A percentile compares a stretch with the other conserved stretches of the same genome.
Evolutionary conservation across 1,139 yeast species (phyloP).

Genomic region (Yamadazyma mexicana): DNA sequence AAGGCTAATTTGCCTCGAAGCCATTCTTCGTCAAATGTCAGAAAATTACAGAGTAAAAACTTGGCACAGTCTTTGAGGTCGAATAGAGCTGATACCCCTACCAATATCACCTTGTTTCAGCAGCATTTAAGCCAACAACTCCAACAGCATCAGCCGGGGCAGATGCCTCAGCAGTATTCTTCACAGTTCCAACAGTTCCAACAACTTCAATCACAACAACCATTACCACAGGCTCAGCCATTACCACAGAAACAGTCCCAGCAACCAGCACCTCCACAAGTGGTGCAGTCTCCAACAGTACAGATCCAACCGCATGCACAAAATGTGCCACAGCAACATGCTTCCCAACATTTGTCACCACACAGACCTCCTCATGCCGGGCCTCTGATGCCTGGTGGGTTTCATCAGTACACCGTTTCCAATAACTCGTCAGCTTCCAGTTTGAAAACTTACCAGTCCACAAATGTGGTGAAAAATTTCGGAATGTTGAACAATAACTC

Average conservation of each 20-base stretch:
- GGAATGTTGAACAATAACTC: slow-evolving; percentile 13
- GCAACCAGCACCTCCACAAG: background rate
- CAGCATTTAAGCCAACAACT: slow-evolving; percentile 17
- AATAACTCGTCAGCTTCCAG: slow-evolving; percentile 16
- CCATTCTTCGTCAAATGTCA: slow-evolving; percentile 23
- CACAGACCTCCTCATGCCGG: too few relatives aligned
- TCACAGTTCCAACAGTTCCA: slow-evolving; percentile 18
- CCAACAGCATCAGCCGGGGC: slow-evolving; percentile 19
- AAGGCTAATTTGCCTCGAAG: slow-evolving; percentile 17
- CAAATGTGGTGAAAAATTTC: slow-evolving; percentile 13
- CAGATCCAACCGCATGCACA: background rate
- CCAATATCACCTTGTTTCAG: slow-evolving; percentile 26
- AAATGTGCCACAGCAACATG: too few relatives aligned
- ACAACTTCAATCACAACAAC: slow-evolving; percentile 8
- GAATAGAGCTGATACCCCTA: slow-evolving; percentile 31
- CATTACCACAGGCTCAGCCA: slow-evolving; percentile 3
- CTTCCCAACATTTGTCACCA: too few relatives aligned
- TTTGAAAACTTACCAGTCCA: slow-evolving; percentile 16
- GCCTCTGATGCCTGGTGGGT: background rate
- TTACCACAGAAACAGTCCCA: too few relatives aligned
- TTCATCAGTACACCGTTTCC: slow-evolving; percentile 6
- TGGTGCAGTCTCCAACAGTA: background rate
- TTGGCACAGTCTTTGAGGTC: slow-evolving; percentile 31
- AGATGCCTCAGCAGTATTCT: slow-evolving; percentile 16
- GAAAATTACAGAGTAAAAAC: slow-evolving; percentile 19